Conservation (phyloP, 257 asterid genomes). For the Marsdenia floribunda region DNA sequence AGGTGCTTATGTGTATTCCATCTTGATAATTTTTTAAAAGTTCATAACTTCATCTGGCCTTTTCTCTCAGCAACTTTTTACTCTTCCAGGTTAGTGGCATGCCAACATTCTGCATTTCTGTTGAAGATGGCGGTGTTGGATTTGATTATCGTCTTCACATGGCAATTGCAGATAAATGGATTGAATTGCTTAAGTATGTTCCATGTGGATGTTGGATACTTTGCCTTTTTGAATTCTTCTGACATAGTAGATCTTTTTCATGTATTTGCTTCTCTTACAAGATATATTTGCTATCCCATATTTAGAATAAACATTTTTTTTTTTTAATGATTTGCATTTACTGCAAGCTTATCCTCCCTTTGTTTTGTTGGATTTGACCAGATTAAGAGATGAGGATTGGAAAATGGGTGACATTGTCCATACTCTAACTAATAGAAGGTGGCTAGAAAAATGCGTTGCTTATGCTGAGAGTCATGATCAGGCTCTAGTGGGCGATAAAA, state of each 20-base stretch:
- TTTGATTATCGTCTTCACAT: conserved; percentile 97
- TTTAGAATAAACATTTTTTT: background rate
- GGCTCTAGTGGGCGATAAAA: conserved; percentile 97
- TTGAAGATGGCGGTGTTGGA: conserved; percentile 94
- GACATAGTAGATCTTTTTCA: background rate
- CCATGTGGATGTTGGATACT: conserved; percentile 23
- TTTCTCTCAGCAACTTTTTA: conserved; percentile 14
- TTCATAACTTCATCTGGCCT: conserved; percentile 14
- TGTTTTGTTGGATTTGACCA: conserved; percentile 31
- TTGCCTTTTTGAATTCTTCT: conserved; percentile 16
- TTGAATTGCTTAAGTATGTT: conserved; percentile 81
- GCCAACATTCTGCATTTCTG: conserved; percentile 89
- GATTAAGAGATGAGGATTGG: conserved; percentile 98
- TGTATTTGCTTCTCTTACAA: background rate
- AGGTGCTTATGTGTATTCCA: background rate
- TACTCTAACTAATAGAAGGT: conserved; percentile 87
- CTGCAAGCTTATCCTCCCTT: conserved; percentile 10
- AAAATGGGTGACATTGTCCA: conserved; percentile 79
- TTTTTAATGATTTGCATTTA: background rate
- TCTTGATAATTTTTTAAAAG: background rate
- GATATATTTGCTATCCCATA: background rate
- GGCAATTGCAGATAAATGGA: conserved; percentile 99
- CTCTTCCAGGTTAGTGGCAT: conserved; percentile 91
- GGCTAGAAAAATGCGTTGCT: conserved; percentile 83
- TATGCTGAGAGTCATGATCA: conserved; percentile 99